Evolutionary conservation across 1,139 yeast genomes (phyloP), one percentile per base, ranked within the genome.

Genomic region (Meyerozyma guilliermondii): DNA sequence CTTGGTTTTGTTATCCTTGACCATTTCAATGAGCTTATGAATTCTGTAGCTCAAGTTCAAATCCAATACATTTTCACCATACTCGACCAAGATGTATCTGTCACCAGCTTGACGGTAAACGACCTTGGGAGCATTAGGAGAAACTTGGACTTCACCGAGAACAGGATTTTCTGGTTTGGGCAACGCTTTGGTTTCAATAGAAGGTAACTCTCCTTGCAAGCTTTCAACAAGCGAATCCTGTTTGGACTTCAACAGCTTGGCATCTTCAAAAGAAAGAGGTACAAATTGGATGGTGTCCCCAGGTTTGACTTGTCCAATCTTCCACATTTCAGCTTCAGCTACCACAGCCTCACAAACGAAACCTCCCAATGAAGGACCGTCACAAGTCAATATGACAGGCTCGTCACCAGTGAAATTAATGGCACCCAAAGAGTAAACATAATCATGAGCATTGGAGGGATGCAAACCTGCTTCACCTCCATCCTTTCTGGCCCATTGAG

Each of bases 401-500:
- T 91, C 98, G 65, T 92, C 98, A 65, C 98, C 98, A 26, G 98
- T 91, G 60, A 92, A 92, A 65, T 92, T 92, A 62, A 92, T 83
- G 30, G 98, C 98, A 56, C 98, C 98, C 47, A 91, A 71, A 1
- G 98, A 87, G 63, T 92, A 92, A 41, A 91, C 98, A 60, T 92
- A 92, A 68, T 92, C 98, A 60, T 91, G 98, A 39, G 96, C 92
- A 65, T 92, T 92, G 14, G 97, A 89, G 43, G 98, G 98, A 68
- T 92, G 98, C 59, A 91, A 72, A 45, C 98, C 98, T 47, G 95
- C 98, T 59, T 89, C 96, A 44, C 98, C 98, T 66, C 98, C 98
- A 63, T 89, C 96, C n/a, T 76, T 63, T 68, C 98, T 81, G 8
- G 97, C 96, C 98, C 98, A 92, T 58, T 79, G 76, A 7, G 98